Percentiles rank a stretch among this genome's conserved stretches.
Evolutionary conservation across 257 asterid species (phyloP).

Genomic region (Fraxinus pennsylvanica): DNA sequence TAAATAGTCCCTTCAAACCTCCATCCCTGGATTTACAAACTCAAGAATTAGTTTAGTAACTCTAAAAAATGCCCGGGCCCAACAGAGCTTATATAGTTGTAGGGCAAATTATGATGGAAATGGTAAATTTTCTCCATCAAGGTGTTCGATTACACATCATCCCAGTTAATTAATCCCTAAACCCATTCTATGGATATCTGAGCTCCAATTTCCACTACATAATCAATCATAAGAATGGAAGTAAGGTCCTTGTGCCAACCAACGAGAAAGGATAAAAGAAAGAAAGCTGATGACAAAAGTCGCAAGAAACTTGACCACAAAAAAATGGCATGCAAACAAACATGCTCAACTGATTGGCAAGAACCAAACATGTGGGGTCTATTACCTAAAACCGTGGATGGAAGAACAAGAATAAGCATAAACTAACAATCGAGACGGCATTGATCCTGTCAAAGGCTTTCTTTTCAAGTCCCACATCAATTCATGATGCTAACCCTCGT

Average conservation of each 20-base stretch:
- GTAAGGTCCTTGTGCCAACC: background rate
- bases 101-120: too few species aligned
- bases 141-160: too few species aligned
- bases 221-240: too few species aligned
- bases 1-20: conserved; percentile 62
- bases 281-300: background rate
- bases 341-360: background rate
- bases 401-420: background rate
- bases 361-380: background rate
- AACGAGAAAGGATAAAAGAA: background rate
- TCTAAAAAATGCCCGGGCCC: background rate
- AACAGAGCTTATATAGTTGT: background rate
- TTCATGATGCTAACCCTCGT: background rate
- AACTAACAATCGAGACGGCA: background rate
- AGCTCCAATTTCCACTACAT: too few species aligned
- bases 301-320: background rate
- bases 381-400: background rate
- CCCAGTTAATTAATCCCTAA: too few species aligned
- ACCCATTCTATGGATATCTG: too few species aligned
- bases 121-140: too few species aligned
- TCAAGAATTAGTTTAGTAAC: background rate
- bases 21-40: conserved; percentile 58
- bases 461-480: background rate
- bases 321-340: background rate
- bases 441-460: background rate